A percentile compares a stretch with the other conserved stretches of the same genome.
Evolutionary conservation across 169 alveolate genomes (phyloP).

Genomic region (Plasmodium vivax): DNA sequence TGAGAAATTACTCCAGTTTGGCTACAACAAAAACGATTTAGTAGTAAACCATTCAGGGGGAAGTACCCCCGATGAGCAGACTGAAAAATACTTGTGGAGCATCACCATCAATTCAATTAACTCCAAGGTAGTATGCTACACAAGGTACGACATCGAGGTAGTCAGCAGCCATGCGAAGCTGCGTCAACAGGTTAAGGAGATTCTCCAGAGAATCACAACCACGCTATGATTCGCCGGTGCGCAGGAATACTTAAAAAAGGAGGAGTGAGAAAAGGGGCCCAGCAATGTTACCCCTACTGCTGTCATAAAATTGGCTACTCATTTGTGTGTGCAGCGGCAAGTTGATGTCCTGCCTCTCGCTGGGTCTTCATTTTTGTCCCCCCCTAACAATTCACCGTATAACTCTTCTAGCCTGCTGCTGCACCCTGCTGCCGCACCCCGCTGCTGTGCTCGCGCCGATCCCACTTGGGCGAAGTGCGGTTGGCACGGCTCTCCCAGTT

Average conservation of each 20-base stretch:
- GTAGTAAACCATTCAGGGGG: not conserved
- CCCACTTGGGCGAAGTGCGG: not conserved
- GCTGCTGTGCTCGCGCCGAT: not conserved
- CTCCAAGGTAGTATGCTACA: constrained; percentile 20
- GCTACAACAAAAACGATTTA: constrained; percentile 17
- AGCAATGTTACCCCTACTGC: not conserved
- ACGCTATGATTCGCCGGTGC: not conserved
- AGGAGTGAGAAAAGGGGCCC: not conserved
- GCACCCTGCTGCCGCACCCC: not conserved
- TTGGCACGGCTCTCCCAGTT: not conserved
- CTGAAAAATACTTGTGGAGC: constrained; percentile 17
- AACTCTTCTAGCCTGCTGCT: not conserved
- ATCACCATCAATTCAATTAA: constrained; percentile 41
- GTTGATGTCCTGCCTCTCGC: not conserved
- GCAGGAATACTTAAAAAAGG: not conserved
- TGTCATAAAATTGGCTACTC: not conserved
- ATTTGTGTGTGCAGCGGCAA: not conserved
- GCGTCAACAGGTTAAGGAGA: constrained; percentile 30
- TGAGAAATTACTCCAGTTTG: constrained; percentile 10
- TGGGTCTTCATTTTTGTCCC: too few relatives aligned
- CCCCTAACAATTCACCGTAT: not conserved
- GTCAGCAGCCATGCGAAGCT: constrained; percentile 5
- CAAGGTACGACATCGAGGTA: constrained; percentile 64
- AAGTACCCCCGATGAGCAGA: not conserved
- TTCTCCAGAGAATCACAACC: not conserved